Conservation (phyloP, 371 early-diverging fungal genomes). For the Saksenaea vasiformis region DNA sequence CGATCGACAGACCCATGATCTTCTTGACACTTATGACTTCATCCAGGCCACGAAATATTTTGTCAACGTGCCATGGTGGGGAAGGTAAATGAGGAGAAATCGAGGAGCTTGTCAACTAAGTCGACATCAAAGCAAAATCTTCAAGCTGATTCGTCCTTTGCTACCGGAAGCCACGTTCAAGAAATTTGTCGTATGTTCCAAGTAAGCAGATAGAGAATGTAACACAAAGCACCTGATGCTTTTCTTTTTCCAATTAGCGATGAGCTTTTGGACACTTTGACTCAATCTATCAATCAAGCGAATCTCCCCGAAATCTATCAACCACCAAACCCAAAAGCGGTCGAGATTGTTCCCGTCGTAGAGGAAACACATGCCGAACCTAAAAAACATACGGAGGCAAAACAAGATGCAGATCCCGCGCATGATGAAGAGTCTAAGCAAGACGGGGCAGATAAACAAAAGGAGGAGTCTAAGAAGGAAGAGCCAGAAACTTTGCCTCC, state of each 20-base stretch:
- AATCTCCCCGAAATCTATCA: constrained; percentile 17
- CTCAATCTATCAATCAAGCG: constrained; percentile 13
- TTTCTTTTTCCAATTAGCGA: constrained; percentile 13
- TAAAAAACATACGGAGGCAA: background rate
- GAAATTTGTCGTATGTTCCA: constrained; percentile 60
- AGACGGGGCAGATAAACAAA: background rate
- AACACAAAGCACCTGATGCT: background rate
- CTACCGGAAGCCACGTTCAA: constrained; percentile 59
- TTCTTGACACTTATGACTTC: background rate
- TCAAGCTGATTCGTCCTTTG: constrained; percentile 54
- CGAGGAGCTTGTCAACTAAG: background rate
- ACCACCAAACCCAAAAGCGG: constrained; percentile 6
- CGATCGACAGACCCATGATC: background rate
- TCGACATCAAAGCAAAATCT: constrained; percentile 42
- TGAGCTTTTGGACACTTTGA: constrained; percentile 16
- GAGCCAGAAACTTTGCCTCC: background rate
- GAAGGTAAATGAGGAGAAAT: constrained; percentile 34
- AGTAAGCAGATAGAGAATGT: constrained; percentile 20
- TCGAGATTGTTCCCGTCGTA: background rate
- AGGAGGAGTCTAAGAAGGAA: constrained; percentile 1
- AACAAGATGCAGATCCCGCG: background rate
- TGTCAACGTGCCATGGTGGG: constrained; percentile 66
- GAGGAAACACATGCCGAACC: background rate
- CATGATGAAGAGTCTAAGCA: background rate
- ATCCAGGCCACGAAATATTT: constrained; percentile 54